Evolutionary conservation across 2,329 filamentous ascomycete genomes (phyloP).

Genomic region (Sclerotinia nivalis): DNA sequence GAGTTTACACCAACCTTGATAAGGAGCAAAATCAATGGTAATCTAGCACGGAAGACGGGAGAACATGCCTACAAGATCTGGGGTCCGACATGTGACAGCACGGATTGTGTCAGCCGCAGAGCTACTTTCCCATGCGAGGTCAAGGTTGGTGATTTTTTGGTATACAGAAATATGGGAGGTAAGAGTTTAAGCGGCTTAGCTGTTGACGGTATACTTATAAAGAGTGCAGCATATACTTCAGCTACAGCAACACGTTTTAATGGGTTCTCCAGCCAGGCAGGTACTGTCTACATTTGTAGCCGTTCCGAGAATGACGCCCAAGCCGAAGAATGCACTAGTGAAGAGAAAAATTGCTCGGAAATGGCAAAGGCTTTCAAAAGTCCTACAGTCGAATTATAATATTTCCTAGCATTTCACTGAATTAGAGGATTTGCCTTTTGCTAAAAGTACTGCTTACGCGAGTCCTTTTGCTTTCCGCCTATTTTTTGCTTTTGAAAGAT

Average conservation of each 20-base stretch:
- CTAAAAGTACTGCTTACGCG: background rate
- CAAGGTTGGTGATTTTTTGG: background rate
- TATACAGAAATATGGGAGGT: constrained; percentile 5
- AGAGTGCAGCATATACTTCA: constrained; percentile 2
- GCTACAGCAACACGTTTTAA: constrained; percentile 3
- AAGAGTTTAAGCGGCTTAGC: background rate
- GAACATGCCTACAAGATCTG: background rate
- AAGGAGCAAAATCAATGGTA: background rate
- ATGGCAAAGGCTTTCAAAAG: background rate
- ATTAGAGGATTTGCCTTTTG: no score
- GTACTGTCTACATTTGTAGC: constrained; percentile 8
- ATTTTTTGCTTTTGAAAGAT: background rate
- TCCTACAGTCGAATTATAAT: background rate
- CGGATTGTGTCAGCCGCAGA: background rate
- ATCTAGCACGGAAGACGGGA: background rate
- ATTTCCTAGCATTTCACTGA: background rate
- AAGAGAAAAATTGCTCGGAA: background rate
- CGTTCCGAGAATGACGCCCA: background rate
- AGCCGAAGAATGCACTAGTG: background rate
- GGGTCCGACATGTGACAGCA: background rate
- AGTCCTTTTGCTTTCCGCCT: background rate
- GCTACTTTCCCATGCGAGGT: background rate
- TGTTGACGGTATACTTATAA: background rate
- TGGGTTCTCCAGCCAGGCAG: background rate
- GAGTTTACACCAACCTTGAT: background rate